Percentiles rank a stretch among this genome's conserved stretches.
phyloP scores from a whole-genome alignment of 768 basidiomycete species.

The Guyanaporus albipodus region DNA sequence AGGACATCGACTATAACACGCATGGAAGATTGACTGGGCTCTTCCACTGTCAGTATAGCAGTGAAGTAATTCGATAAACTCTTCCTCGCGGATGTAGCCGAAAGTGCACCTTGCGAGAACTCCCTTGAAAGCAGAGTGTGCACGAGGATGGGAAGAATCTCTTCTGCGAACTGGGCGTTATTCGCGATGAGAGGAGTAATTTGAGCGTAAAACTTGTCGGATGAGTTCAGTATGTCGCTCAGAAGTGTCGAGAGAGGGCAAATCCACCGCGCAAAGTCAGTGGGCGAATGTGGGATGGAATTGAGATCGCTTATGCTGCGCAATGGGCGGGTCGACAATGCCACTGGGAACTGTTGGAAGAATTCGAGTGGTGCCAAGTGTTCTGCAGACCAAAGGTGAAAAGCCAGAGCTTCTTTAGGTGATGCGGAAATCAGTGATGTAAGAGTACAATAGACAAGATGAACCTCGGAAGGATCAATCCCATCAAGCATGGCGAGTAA shows the following conservation, averaged over 20 bases:
- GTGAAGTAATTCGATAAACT: slow-evolving; percentile 24
- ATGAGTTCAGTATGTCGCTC: slow-evolving; percentile 50
- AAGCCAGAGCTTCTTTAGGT: slow-evolving; percentile 28
- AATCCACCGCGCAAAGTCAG: slow-evolving; percentile 63
- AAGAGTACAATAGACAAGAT: slow-evolving; percentile 62
- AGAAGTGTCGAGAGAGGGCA: slow-evolving; percentile 52
- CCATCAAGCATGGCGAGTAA: slow-evolving; percentile 59
- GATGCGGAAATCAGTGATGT: slow-evolving; percentile 48
- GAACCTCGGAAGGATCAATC: slow-evolving; percentile 43
- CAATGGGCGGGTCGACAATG: slow-evolving; percentile 28
- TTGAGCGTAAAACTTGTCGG: slow-evolving; percentile 65
- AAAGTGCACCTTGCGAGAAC: slow-evolving; percentile 6
- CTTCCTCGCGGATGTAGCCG: slow-evolving; percentile 9
- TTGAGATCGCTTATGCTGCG: slow-evolving; percentile 37
- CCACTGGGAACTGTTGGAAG: slow-evolving; percentile 44
- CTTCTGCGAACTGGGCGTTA: slow-evolving; percentile 56
- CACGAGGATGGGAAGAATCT: slow-evolving; percentile 71
- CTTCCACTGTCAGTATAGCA: slow-evolving; percentile 25
- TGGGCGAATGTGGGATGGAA: slow-evolving; percentile 36
- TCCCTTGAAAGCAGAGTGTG: slow-evolving; percentile 54
- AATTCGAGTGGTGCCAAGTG: slow-evolving; percentile 45
- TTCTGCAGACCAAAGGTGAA: slow-evolving; percentile 36
- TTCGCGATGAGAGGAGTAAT: slow-evolving; percentile 54
- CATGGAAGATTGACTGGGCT: slow-evolving; percentile 42
- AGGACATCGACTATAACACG: slow-evolving; percentile 67